phyloP scores from a whole-genome alignment of 1,284 basidiomycete genomes.

The Porodaedalea pini region DNA sequence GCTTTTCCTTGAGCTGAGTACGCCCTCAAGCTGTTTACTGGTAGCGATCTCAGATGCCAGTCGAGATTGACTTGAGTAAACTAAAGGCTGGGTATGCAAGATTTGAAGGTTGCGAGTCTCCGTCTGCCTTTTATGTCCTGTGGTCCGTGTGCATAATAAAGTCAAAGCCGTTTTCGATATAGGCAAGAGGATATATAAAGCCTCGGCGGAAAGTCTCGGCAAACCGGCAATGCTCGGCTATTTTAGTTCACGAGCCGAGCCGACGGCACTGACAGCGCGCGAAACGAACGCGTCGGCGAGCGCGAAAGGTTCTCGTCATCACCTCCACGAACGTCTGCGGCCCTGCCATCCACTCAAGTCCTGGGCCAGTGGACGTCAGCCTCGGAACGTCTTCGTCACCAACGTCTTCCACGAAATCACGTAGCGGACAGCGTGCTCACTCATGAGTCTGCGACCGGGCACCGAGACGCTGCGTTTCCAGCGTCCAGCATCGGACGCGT shows the following conservation, averaged over 20 bases:
- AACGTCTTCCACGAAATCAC: background rate
- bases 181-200: no score
- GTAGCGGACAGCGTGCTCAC: background rate
- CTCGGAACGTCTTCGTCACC: background rate
- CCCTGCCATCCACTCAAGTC: background rate
- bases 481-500: constrained; percentile 3
- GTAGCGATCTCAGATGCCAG: no score
- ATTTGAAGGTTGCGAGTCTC: no score
- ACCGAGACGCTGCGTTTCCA: constrained; percentile 17
- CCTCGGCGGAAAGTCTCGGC: no score
- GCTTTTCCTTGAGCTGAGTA: no score
- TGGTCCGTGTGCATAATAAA: no score
- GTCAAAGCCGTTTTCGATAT: no score
- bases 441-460: constrained; percentile 14
- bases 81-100: no score
- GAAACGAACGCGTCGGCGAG: background rate
- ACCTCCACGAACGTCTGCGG: background rate
- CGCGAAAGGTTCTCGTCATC: constrained; percentile 3
- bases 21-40: no score
- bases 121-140: no score
- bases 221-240: background rate
- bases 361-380: background rate
- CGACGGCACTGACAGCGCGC: no score
- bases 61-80: no score
- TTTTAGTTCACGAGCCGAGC: background rate